These are phyloP conservation scores for Aspergillus sp. DNA, from an alignment of 2,329 filamentous ascomycete species.

Conservation along the genomic window DNA sequence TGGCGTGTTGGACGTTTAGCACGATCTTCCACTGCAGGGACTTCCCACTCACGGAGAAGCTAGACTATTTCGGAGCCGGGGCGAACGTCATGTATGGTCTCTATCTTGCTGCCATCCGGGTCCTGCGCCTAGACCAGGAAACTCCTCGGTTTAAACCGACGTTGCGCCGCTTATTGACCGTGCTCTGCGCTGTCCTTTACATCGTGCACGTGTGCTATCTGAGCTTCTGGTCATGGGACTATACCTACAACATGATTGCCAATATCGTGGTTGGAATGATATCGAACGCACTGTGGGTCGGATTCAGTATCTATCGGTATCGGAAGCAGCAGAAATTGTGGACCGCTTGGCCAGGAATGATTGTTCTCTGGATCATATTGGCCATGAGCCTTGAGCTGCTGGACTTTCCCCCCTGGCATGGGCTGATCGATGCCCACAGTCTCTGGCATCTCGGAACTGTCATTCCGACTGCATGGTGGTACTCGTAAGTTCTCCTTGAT, in stretches of 20 bases:
- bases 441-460: conserved; percentile 96
- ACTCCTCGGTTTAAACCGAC: conserved; percentile 42
- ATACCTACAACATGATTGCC: conserved; percentile 95
- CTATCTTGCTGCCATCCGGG: conserved; percentile 73
- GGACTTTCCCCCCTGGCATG: conserved; percentile 80
- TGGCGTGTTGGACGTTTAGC: conserved; percentile 79
- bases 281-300: conserved; percentile 78
- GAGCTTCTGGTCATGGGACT: conserved; percentile 82
- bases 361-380: conserved; percentile 83
- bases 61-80: conserved; percentile 94
- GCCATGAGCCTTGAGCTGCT: conserved; percentile 95
- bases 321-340: conserved; percentile 63
- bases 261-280: conserved; percentile 77
- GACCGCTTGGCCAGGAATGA: conserved; percentile 83
- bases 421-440: conserved; percentile 85
- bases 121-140: conserved; percentile 70
- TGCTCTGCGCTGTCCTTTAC: conserved; percentile 65
- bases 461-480: conserved; percentile 80
- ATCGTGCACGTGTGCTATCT: conserved; percentile 73
- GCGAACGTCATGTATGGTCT: conserved; percentile 85
- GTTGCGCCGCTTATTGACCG: conserved; percentile 67
- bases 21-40: conserved; percentile 90
- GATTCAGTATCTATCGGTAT: conserved; percentile 72
- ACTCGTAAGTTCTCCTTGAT: conserved; percentile 62
- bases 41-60: conserved; percentile 76